Evolutionary conservation across 2,329 filamentous ascomycete genomes (phyloP), one percentile per base, ranked within the genome.

Genomic region (Xylariaceae sp.): DNA sequence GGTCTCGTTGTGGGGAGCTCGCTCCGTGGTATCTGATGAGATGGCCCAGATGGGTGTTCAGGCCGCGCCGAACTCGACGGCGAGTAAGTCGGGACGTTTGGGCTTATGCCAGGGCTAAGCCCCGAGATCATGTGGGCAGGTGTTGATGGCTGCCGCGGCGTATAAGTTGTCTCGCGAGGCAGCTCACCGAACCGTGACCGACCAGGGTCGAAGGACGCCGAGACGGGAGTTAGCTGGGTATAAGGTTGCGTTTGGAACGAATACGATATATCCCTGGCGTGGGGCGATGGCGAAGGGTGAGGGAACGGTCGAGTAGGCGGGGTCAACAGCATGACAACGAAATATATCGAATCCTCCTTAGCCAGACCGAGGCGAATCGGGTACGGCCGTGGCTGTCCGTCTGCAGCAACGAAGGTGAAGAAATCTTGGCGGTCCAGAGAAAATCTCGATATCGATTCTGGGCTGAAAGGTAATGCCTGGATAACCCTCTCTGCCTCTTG

Each of bases 341-440:
- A 87, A 68, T 84, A 88, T 55, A 86, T 83, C 40, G 83, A 84
- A 3, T 83, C 81, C 59, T 81, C 80, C 64, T 85, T 87, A 12
- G 79, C 81, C 26, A 88, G 74, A 0, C 84, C 83, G 40, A 87
- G 66, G 1, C 80, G 81, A 26, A 84, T 73, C 1, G 78, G 72
- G 56, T 80, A 79, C 9, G 74, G 73, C 56, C 83, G 75, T 26
- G 74, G 73, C 55, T 82, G 81, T 18, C 83, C 81, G 49, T 85
- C 81, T 2, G 73, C 71, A 2, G 76, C 73, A 47, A 77, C 70
- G 61, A 88, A 87, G 1, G 77, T 80, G 44, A 87, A 72, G 62
- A 79, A 78, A 44, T 87, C 83, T 23, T 79, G 77, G 45, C 79
- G 79, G 44, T 83, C 80, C 10, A 85, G 71, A 20, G 77, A 71